Conservation (phyloP, 139 green algal genomes). For the Chlorella sp. region DNA sequence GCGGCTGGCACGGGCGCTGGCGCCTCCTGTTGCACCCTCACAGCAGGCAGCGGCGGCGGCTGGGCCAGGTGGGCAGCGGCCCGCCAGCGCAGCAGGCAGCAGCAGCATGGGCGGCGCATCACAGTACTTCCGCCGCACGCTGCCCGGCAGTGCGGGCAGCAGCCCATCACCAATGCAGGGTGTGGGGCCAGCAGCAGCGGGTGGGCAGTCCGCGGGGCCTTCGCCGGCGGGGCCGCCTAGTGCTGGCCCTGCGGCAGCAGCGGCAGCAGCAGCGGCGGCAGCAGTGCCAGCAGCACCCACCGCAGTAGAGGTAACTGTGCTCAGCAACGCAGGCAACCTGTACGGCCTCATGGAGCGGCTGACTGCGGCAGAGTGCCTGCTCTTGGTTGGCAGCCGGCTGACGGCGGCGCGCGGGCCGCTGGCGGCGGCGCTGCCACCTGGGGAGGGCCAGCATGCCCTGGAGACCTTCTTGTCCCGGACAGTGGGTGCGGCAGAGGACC, state of each 20-base stretch:
- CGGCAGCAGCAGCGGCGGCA: neutral
- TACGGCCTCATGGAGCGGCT: constrained; percentile 53
- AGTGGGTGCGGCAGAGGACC: constrained; percentile 40
- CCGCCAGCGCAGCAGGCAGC: neutral
- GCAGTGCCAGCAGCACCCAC: neutral
- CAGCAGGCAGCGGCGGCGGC: neutral
- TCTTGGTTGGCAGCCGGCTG: constrained; percentile 39
- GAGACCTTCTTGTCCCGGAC: constrained; percentile 41
- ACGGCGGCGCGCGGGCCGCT: constrained; percentile 16
- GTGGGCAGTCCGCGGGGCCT: neutral
- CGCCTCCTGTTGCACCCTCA: neutral
- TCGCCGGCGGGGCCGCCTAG: neutral
- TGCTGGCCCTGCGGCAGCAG: neutral
- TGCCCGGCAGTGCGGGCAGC: constrained; percentile 10
- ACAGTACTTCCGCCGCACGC: constrained; percentile 11
- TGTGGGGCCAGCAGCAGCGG: neutral
- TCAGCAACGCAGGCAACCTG: constrained; percentile 47
- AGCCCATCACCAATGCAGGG: neutral
- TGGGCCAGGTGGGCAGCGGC: neutral
- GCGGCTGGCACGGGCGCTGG: constrained; percentile 28
- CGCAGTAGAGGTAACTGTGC: constrained; percentile 3
- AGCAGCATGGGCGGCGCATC: neutral
- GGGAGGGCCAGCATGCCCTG: constrained; percentile 27
- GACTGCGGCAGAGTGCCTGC: constrained; percentile 44
- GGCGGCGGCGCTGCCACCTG: constrained; percentile 27